Conservation (phyloP, 192 early-diverging fungal genomes). For the Backusella circina region DNA sequence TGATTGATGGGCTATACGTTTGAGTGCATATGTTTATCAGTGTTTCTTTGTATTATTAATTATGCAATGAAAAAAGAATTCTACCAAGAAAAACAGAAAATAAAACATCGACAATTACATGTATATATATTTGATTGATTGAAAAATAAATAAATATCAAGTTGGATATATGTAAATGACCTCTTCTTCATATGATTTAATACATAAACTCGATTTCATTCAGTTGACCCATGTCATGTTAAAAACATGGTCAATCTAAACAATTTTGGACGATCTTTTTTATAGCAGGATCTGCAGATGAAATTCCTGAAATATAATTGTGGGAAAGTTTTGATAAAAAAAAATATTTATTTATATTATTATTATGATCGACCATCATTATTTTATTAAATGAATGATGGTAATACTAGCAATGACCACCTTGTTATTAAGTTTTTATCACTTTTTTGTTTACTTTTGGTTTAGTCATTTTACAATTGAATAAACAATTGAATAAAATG, state of each 20-base stretch:
- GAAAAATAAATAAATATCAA: neutral
- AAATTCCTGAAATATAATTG: neutral
- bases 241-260: neutral
- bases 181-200: neutral
- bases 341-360: neutral
- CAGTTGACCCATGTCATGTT: neutral
- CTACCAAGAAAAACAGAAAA: neutral
- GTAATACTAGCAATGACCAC: neutral
- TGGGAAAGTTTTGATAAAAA: neutral
- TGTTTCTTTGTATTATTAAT: neutral
- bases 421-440: neutral
- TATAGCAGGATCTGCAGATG: neutral
- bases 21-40: neutral
- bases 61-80: neutral
- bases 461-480: too few species aligned
- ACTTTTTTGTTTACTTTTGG: too few species aligned
- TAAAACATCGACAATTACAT: neutral
- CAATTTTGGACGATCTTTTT: conserved; percentile 2
- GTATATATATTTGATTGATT: neutral
- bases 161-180: neutral
- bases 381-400: neutral
- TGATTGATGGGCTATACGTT: neutral
- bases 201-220: neutral
- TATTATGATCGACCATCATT: neutral
- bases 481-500: neutral